Conservation (phyloP, 108 stramenopile species). For the Epithemia pelagica region DNA sequence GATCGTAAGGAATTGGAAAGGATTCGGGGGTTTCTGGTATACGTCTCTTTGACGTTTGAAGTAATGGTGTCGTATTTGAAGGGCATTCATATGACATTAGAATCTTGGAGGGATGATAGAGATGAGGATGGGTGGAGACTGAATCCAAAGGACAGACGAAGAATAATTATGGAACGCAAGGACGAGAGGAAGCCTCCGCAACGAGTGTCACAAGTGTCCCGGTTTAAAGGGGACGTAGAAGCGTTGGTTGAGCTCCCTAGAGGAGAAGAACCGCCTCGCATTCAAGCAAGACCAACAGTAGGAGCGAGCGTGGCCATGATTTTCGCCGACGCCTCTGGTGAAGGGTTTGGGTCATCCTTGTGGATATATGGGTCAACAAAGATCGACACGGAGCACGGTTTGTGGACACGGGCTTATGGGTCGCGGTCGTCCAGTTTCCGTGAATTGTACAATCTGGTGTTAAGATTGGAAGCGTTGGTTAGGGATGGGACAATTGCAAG, state of each 20-base stretch:
- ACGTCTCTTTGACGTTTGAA: constrained; percentile 30
- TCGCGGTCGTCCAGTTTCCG: constrained; percentile 15
- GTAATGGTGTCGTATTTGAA: constrained; percentile 34
- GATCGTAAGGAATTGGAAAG: constrained; percentile 5
- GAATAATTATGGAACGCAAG: too few relatives aligned
- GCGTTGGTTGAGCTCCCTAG: background rate
- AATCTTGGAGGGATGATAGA: constrained; percentile 25
- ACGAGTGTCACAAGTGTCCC: background rate
- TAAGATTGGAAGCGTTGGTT: constrained; percentile 7
- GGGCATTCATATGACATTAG: constrained; percentile 38
- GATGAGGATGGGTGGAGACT: constrained; percentile 36
- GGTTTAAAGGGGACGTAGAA: background rate
- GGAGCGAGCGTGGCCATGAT: background rate
- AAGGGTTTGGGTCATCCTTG: constrained; percentile 22
- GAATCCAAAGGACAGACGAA: background rate
- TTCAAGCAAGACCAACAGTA: background rate
- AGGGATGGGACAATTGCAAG: background rate
- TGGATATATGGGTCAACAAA: background rate
- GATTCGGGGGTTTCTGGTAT: constrained; percentile 33
- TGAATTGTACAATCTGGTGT: constrained; percentile 17
- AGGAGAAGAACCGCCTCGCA: background rate
- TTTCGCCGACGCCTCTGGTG: constrained; percentile 42
- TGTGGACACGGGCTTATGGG: background rate
- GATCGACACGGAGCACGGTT: constrained; percentile 4
- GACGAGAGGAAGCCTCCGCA: too few relatives aligned